Base-by-base conservation (phyloP, 176 grass and related monocot genomes). In the Lolium rigidum region DNA sequence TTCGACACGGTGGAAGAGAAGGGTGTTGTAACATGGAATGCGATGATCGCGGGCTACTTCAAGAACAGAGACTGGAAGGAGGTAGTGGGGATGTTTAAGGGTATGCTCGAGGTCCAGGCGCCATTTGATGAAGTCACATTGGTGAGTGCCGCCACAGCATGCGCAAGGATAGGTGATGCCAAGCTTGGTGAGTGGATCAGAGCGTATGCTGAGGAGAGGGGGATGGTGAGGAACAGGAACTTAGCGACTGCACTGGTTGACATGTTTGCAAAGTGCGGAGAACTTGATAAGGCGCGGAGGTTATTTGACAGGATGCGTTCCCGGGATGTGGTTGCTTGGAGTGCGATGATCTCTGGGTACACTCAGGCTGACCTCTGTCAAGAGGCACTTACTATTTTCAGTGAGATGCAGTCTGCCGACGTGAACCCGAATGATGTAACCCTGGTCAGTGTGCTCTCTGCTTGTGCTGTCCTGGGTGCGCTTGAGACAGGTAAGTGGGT, bases 401-500 rank as follows among this genome's bases (percentile, higher is more conserved):
- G 54, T 52, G 78, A 90, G 52, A 97, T 97, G 94, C 92, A 89
- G 89, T 35, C 63, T 15, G 41, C 84, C 22, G 60, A 80, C 54
- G 66, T 97, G 26, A 88, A 86, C 37, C 94, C 88, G 5, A 90
- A 97, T 89, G 90, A 87, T 74, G 81, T 87, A 25, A 97, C 90
- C 44, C 88, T 97, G 88, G 87, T 92, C 77, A 92, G 90, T 85
- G 86, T 97, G 86, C 87, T 97, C 26, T 86, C 85, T 70, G 92
- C 94, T 52, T 92, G 92, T 79, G 93, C 94, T 44, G 74, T 92
- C 16, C 90, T 94, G 14, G 86, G 94, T 77, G 83, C 86, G 64
- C 66, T 94, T 26, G 92, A 91, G 76, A 93, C 81, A 46, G 94
- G 94, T 38, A 94, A 90, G 70, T 94, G 94, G 94, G 72, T 90